Base-by-base conservation (phyloP, 495 filamentous ascomycete species). In the Achaetomiella virescens region DNA sequence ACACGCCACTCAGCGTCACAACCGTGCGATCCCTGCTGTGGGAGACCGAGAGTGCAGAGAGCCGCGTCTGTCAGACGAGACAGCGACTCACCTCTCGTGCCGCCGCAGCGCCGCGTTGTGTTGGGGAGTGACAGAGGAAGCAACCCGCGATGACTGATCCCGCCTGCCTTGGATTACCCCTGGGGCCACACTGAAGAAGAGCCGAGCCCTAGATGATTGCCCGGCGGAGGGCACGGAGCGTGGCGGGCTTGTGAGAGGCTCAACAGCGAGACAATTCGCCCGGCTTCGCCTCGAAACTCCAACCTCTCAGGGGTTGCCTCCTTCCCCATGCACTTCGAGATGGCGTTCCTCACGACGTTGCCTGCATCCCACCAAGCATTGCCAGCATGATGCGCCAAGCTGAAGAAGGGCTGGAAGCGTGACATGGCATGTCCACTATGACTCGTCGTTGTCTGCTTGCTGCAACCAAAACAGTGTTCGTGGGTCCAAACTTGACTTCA, bases 341-440 rank as follows among this genome's bases (percentile, higher is more conserved):
- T 25, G 40, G 25, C 14, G 22, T 48, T 49, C 47, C 22, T 31
- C 10, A 22, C 6, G 27, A 20, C 11, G n/a, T 17, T 17, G 7
- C 3, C 20, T 9, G 12, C 33, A 25, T 48, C 43, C 38, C 2
- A 6, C 24, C 14, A 6, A 35, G 35, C 42, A 50, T 53, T n/a
- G 50, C 43, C 36, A 35, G 36, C 50, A 42, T 41, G 8, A 29
- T 27, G n/a, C 33, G 50, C 41, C 42, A 36, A n/a, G 41, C 45
- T 46, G 55, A 51, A 12, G n/a, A 52, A 33, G 21, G 3, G 20
- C 43, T 22, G 45, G 27, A 55, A 29, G 42, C 61, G 61, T 66
- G 64, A 58, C 64, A 58, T 17, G 20, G 21, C 33, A 17, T 66
- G 61, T 64, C 61, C 64, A 61, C 55, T 66, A 47, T 51, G 20